Evolutionary conservation across 805 yeast species (phyloP), one percentile per base, ranked within the genome.

Genomic region (Metschnikowia kofuensis): DNA sequence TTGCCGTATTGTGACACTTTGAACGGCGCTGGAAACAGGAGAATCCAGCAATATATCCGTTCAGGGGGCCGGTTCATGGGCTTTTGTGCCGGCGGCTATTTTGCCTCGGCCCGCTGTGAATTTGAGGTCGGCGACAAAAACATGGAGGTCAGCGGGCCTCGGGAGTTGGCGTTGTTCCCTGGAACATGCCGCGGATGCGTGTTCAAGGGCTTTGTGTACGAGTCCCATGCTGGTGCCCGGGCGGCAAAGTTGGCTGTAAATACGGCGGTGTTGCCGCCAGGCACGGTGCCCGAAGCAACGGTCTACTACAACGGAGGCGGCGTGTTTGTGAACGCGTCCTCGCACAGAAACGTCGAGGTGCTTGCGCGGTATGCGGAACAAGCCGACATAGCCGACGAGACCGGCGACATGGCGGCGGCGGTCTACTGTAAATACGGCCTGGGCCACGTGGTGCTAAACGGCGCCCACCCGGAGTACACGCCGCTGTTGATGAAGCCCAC

Each of bases 31-130:
- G 89, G 90, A 0, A 87, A 85, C 58, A 59, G 68, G 9, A 70
- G 74, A 35, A 87, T 89, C 52, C 65, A 69, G 28, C 80, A 80
- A 43, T 89, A 76, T 56, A 89, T 89, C 1, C 72, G 82, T 30
- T 72, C 74, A 47, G 99, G 98, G 30, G 99, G 99, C 1, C 71
- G 74, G 42, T 89, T 72, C 60, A 65, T 92, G 16, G 99, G 99
- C 0, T 81, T 94, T 54, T 94, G 99, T 68, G 94, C 99, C 9
- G 99, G 99, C 38, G 98, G 87, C 0, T 94, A 94, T 67, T 94
- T 81, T 61, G 92, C 84, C 1, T 77, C 91, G 11, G 66, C 77
- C 0, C 67, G 84, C 37, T 84, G 87, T 55, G 97, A 92, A 61
- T 94, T 94, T 64, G 96, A 89, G 57, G 84, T 79, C 30, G 95